Evolutionary conservation across 2,329 filamentous ascomycete species (phyloP), one percentile per base, ranked within the genome.

Genomic region (Neoscytalidium dimidiatum): DNA sequence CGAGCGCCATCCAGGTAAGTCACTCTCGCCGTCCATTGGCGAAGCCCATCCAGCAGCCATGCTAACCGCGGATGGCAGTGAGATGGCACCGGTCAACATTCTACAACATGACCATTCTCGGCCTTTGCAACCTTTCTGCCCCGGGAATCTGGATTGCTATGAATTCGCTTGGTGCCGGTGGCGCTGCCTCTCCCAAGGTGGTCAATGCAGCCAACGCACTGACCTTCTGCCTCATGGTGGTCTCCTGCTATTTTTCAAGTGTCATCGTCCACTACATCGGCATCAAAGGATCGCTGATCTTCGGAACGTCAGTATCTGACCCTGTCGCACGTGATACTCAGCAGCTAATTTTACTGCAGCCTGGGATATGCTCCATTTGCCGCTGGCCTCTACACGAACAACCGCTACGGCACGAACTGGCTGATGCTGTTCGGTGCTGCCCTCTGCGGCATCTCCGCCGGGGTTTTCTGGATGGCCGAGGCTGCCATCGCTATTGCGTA

Each of bases 121-220:
- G 81, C 26, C 66, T 79, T 48, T 78, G 77, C 28, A 77, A 76
- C 2, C 82, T 83, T 68, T 80, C 79, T 0, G 79, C 81, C 35
- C 80, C 80, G 0, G 81, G 81, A 1, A 81, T 83, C 19, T 83
- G 81, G 80, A 82, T 79, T 65, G 81, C 81, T 2, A 71, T 83
- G 21, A 73, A 62, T 72, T 76, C 53, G 69, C 21, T 56, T 8
- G 58, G 58, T 31, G 58, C 43, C 3, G 58, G 58, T 9, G 43
- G 58, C 21, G 43, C 21, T 3, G 58, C 43, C 21, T 51, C 43
- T 4, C 58, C 58, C 3, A 21, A 28, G n/a, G 26, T 51, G 4
- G 58, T 51, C 29, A 62, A 62, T n/a, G 43, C 58, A 3, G 43
- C 58, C 58, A 62, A 62, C 26, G 58, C 43, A 8, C 11, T 62